Conservation (phyloP, 2,329 filamentous ascomycete species). For the Aspergillus fructus region DNA sequence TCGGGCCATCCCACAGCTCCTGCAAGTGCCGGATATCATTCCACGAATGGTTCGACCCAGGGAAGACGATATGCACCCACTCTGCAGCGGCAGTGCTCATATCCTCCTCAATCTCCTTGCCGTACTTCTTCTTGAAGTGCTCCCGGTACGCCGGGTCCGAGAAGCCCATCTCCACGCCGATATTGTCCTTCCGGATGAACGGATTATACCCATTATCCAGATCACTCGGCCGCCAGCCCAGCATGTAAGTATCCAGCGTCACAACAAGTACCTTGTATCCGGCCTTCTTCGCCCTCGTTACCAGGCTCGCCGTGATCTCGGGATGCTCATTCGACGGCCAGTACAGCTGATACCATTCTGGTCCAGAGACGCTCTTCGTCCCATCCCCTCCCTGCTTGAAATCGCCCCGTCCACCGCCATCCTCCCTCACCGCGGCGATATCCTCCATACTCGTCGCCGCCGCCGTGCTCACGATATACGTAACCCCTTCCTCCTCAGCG, state of each 20-base stretch:
- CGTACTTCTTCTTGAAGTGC: conserved; percentile 47
- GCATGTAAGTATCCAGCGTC: conserved; percentile 68
- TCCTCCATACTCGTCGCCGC: conserved; percentile 64
- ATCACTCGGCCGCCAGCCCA: conserved; percentile 68
- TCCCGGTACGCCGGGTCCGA: conserved; percentile 64
- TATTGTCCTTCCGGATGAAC: conserved; percentile 23
- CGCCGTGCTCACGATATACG: conserved; percentile 67
- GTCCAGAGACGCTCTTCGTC: conserved; percentile 30
- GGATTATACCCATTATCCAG: conserved; percentile 57
- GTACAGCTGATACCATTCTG: conserved; percentile 72
- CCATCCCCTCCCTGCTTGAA: neutral
- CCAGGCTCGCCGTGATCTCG: conserved; percentile 62
- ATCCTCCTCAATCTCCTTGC: conserved; percentile 47
- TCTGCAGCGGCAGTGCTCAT: conserved; percentile 45
- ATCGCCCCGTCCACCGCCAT: conserved; percentile 11
- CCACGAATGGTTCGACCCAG: conserved; percentile 57
- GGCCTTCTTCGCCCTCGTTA: conserved; percentile 57
- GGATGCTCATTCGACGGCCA: conserved; percentile 62
- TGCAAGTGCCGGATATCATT: conserved; percentile 57
- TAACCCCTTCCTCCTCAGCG: conserved; percentile 58
- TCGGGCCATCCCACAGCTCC: conserved; percentile 46
- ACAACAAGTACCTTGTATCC: conserved; percentile 68
- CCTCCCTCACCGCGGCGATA: conserved; percentile 57
- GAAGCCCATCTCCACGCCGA: conserved; percentile 62
- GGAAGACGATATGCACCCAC: conserved; percentile 56